phyloP scores from a whole-genome alignment of 495 filamentous ascomycete species.

The Penicillium roqueforti region DNA sequence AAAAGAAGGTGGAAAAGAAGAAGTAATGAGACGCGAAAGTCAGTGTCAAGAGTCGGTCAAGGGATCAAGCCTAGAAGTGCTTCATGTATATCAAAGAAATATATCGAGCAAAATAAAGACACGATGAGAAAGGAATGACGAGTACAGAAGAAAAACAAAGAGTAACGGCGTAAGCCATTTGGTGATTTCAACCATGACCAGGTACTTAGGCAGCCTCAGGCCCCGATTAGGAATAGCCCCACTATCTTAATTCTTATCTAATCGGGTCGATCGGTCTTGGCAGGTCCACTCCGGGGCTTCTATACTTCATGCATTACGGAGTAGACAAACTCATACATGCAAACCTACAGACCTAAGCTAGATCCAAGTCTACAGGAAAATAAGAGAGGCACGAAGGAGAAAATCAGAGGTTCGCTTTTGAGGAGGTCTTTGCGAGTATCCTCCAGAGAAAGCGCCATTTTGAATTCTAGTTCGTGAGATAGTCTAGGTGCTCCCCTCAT shows the following conservation, averaged over 20 bases:
- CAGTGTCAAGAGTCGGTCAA: neutral
- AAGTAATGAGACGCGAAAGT: neutral
- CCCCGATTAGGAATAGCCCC: neutral
- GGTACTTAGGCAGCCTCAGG: neutral
- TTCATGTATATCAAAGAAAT: neutral
- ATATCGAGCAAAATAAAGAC: neutral
- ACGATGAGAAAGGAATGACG: neutral
- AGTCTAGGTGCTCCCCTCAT: neutral
- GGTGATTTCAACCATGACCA: too few species aligned
- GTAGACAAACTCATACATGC: too few species aligned
- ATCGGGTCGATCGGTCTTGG: neutral
- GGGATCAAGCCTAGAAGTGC: neutral
- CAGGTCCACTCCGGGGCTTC: neutral
- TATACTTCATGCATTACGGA: too few species aligned
- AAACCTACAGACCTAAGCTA: too few species aligned
- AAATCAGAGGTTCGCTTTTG: constrained; percentile 31
- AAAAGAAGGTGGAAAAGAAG: neutral
- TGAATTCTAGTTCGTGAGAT: neutral
- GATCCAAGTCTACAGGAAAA: too few species aligned
- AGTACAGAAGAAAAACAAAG: too few species aligned
- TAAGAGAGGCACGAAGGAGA: constrained; percentile 22
- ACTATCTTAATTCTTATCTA: neutral
- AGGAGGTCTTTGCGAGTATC: constrained; percentile 21
- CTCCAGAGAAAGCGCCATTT: constrained; percentile 6
- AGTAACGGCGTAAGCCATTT: too few species aligned